Base-by-base conservation (phyloP, 192 early-diverging fungal species). In the Phycomyces nitens region DNA sequence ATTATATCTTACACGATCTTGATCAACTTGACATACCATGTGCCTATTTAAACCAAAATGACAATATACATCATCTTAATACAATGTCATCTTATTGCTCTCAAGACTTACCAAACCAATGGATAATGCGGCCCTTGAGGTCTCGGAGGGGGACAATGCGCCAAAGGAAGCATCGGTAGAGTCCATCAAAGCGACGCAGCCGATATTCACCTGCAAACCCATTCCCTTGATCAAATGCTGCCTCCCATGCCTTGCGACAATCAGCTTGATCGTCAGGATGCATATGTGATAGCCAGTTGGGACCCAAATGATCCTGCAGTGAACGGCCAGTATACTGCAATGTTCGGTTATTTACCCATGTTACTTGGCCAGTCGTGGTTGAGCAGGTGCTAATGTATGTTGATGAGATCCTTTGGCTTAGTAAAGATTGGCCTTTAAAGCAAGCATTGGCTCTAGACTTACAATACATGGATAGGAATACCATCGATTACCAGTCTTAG, bases 381-480 rank as follows among this genome's bases (percentile, higher is more conserved):
- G 82, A 80, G 42, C 72, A 73, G 8, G 80, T 81, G 21, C 82
- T 83, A 53, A 38, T 23, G 56, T 43, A 41, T 26, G 7, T 44
- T 34, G 47, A 60, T 26, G 29, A 7, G 3, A 34, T 34, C 7
- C 29, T 34, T 34, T 34, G 3, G 2, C 7, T 34, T 34, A 34
- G 29, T 34, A 34, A 5, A 34, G 3, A 7, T 2, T 34, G 29
- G 2, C 7, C 7, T 34, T 34, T 34, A 34, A 58, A 42, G 6
- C 9, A 58, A 53, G 18, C n/a, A n/a, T n/a, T n/a, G n/a, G n/a
- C n/a, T 39, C 15, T 52, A 26, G 14, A 72, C 82, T 76, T 77
- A 84, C 82, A 81, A 81, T 5, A 82, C 79, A 62, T 78, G 78
- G 21, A 78, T 79, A 18, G 82, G 66, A 53, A 82, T 84, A 5